phyloP scores from a whole-genome alignment of 1,284 basidiomycete species.

The Cryptococcus sp. region DNA sequence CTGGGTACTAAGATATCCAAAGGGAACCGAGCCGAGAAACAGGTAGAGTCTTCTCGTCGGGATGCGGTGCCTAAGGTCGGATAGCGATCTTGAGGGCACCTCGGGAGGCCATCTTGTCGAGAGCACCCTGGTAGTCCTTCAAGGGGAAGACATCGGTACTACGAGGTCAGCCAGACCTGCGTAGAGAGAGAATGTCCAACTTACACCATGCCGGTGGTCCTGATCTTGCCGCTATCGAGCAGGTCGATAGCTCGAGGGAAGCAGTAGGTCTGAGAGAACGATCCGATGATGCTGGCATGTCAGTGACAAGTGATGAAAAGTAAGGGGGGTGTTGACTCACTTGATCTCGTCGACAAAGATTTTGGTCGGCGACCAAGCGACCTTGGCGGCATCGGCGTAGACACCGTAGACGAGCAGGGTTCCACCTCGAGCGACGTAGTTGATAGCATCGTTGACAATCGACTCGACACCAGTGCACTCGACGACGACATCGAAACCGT shows the following conservation, averaged over 20 bases:
- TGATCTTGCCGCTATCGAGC: slow-evolving; percentile 75
- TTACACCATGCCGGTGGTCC: slow-evolving; percentile 68
- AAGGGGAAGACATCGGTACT: slow-evolving; percentile 68
- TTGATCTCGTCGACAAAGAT: slow-evolving; percentile 80
- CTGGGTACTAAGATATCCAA: too few relatives aligned
- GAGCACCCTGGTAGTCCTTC: slow-evolving; percentile 69
- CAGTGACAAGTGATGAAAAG: background rate
- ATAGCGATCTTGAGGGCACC: slow-evolving; percentile 48
- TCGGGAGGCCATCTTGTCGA: slow-evolving; percentile 69
- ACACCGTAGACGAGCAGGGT: slow-evolving; percentile 54
- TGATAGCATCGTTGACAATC: slow-evolving; percentile 70
- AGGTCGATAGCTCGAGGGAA: slow-evolving; percentile 85
- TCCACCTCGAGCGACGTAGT: slow-evolving; percentile 65
- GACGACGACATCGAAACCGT: slow-evolving; percentile 82
- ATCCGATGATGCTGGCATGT: slow-evolving; percentile 65
- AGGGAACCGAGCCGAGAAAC: too few relatives aligned
- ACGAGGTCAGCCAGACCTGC: too few relatives aligned
- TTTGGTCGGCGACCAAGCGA: slow-evolving; percentile 76
- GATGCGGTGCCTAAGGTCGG: slow-evolving; percentile 19
- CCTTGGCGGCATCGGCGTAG: slow-evolving; percentile 62
- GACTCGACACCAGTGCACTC: slow-evolving; percentile 80
- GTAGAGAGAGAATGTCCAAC: slow-evolving; percentile 26
- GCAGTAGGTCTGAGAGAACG: slow-evolving; percentile 76
- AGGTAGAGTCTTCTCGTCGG: background rate
- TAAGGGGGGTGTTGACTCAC: slow-evolving; percentile 45